Evolutionary conservation across 495 filamentous ascomycete species (phyloP), one percentile per base, ranked within the genome.

Genomic region (Penicillium paradoxum): DNA sequence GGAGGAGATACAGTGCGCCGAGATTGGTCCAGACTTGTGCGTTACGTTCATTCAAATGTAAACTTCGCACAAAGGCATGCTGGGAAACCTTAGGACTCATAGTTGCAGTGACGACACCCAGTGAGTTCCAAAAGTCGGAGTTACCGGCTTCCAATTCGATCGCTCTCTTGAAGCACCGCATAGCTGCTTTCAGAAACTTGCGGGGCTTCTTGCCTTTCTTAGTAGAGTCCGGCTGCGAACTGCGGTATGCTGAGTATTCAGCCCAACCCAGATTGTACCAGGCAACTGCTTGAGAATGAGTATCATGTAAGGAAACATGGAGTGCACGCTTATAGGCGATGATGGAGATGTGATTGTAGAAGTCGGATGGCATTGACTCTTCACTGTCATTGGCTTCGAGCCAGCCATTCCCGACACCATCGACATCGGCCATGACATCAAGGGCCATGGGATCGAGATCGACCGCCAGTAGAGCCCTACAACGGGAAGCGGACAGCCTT

Each of bases 181-280:
- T 85, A 19, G 92, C 79, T 19, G 90, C 85, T 67, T 86, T 92
- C 19, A 95, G 74, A 55, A 87, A 89, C 49, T 76, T 84, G 14
- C 78, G 81, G 2, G 69, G 49, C 52, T 63, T 70, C 63, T 72
- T 67, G 21, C 48, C 57, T n/a, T 55, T 62, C 45, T 59, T 58
- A 30, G 73, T 73, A 8, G 78, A 59, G 8, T 64, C 58, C 1
- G 60, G 32, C 18, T 79, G 74, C 7, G 86, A 69, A 63, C 80
- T 87, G 24, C 75, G 73, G 62, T 92, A 89, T 9, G 90, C 85
- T 40, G 84, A 80, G 64, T 93, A 84, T 68, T 99, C 93, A 4
- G 89, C 87, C 85, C 90, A 96, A 21, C 95, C 93, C 17, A 99
- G 76, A 63, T 99, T 99, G 67, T 92, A 99, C 80, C 92, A 95